Evolutionary conservation across 2,329 filamentous ascomycete genomes (phyloP).

Genomic region (Xylaria sp.): DNA sequence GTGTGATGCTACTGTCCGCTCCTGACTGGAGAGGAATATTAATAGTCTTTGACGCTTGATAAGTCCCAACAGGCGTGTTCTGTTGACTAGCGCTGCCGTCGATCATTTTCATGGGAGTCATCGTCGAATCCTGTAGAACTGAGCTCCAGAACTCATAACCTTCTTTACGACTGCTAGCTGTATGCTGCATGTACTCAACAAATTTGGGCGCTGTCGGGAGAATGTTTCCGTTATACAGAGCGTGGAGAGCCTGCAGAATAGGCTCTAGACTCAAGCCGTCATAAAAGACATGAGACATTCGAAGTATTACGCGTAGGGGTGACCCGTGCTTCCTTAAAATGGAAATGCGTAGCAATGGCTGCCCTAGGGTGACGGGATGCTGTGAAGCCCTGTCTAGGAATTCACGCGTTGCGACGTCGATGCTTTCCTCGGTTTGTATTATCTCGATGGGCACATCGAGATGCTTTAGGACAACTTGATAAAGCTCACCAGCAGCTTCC

Average conservation of each 20-base stretch:
- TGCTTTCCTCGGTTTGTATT: conserved; percentile 24
- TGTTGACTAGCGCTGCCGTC: conserved; percentile 11
- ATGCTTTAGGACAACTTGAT: conserved; percentile 27
- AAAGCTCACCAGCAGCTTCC: conserved; percentile 23
- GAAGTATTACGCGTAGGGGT: conserved; percentile 23
- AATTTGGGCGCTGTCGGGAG: conserved; percentile 12
- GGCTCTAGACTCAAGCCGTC: conserved; percentile 29
- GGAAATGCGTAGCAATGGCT: conserved; percentile 29
- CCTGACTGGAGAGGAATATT: conserved; percentile 11
- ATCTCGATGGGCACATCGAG: conserved; percentile 29
- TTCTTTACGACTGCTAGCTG: conserved; percentile 21
- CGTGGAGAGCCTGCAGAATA: conserved; percentile 22
- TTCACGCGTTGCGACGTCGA: conserved; percentile 16
- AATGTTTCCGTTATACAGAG: conserved; percentile 22
- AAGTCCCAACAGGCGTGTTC: conserved; percentile 8
- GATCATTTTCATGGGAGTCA: conserved; percentile 23
- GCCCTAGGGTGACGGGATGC: conserved; percentile 13
- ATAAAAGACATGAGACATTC: conserved; percentile 28
- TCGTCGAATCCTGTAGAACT: conserved; percentile 23
- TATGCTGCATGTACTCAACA: conserved; percentile 24
- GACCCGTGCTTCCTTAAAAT: conserved; percentile 18
- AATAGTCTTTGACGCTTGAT: conserved; percentile 15
- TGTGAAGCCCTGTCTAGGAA: conserved; percentile 16
- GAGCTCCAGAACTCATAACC: conserved; percentile 32
- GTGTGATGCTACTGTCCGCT: conserved; percentile 25